phyloP scores from a whole-genome alignment of 2,329 filamentous ascomycete species.

The Coleophoma eucalyptorum region DNA sequence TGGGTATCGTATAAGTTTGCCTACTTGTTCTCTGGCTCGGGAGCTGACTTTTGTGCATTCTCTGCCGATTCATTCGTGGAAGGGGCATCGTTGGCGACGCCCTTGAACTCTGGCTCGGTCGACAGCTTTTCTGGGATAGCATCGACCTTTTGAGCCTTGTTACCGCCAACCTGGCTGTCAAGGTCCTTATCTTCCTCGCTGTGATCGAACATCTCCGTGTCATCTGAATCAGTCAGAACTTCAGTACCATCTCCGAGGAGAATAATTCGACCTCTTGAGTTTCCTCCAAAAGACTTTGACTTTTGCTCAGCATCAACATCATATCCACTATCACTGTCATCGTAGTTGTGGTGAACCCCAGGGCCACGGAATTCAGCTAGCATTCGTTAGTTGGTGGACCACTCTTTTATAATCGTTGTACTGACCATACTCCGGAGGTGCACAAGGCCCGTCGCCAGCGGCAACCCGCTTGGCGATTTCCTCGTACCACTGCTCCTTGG shows the following conservation, averaged over 20 bases:
- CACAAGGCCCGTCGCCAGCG: constrained; percentile 95
- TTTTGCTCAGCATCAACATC: constrained; percentile 69
- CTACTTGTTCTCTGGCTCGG: constrained; percentile 11
- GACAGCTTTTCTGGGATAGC: constrained; percentile 11
- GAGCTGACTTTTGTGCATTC: constrained; percentile 8
- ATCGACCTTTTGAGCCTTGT: constrained; percentile 43
- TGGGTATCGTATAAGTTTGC: not conserved
- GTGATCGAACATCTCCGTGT: constrained; percentile 92
- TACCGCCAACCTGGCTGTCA: constrained; percentile 68
- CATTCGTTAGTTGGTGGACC: constrained; percentile 19
- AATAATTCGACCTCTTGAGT: constrained; percentile 79
- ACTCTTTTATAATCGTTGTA: constrained; percentile 13
- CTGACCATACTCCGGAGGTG: constrained; percentile 97
- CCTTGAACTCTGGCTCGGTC: constrained; percentile 17
- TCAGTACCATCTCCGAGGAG: constrained; percentile 94
- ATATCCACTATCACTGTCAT: constrained; percentile 75
- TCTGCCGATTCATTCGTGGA: constrained; percentile 10
- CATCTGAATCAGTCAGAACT: constrained; percentile 81
- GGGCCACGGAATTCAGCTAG: constrained; percentile 82
- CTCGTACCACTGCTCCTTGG: constrained; percentile 98
- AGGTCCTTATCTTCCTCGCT: constrained; percentile 82
- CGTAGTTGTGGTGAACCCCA: constrained; percentile 77
- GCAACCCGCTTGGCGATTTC: constrained; percentile 91
- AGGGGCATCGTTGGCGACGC: constrained; percentile 8
- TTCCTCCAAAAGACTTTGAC: constrained; percentile 62